phyloP scores from a whole-genome alignment of 371 early-diverging fungal species.

The Syncephalastrum racemosum region DNA sequence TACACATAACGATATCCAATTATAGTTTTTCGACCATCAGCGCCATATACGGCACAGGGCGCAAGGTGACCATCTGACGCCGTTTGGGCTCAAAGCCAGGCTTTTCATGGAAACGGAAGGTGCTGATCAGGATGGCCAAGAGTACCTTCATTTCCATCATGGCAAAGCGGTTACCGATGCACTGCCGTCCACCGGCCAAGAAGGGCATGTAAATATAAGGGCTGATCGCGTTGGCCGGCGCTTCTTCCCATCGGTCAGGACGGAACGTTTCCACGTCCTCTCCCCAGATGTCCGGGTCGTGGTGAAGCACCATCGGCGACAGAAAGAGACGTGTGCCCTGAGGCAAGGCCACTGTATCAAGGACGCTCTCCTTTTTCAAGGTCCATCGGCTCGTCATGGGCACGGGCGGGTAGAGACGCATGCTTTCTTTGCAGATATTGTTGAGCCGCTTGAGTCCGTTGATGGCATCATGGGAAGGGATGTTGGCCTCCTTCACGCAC shows the following conservation, averaged over 20 bases:
- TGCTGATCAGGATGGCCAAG: slow-evolving; percentile 19
- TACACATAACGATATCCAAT: too few species aligned
- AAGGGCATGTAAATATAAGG: slow-evolving; percentile 63
- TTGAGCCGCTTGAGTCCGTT: slow-evolving; percentile 30
- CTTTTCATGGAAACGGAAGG: slow-evolving; percentile 21
- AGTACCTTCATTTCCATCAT: slow-evolving; percentile 29
- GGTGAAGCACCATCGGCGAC: slow-evolving; percentile 43
- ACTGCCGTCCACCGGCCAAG: slow-evolving; percentile 42
- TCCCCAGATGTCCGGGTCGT: slow-evolving; percentile 60
- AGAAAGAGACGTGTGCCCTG: slow-evolving; percentile 52
- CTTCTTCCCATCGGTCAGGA: slow-evolving; percentile 62
- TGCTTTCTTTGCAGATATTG: slow-evolving; percentile 43
- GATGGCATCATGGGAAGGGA: slow-evolving; percentile 34
- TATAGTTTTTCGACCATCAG: slow-evolving; percentile 14
- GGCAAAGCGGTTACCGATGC: slow-evolving; percentile 26
- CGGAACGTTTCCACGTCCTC: slow-evolving; percentile 61
- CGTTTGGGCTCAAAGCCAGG: slow-evolving; percentile 17
- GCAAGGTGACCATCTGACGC: slow-evolving; percentile 18
- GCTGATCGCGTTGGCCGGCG: slow-evolving; percentile 24
- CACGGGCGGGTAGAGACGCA: slow-evolving; percentile 50
- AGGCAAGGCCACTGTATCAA: slow-evolving; percentile 49
- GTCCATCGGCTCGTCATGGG: slow-evolving; percentile 49
- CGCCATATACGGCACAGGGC: slow-evolving; percentile 26
- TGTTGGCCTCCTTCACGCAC: slow-evolving; percentile 8
- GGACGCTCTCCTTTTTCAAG: slow-evolving; percentile 1